These are phyloP conservation scores for Pythium brassicae DNA, from an alignment of 352 stramenopile species.

Conservation along the genomic window DNA sequence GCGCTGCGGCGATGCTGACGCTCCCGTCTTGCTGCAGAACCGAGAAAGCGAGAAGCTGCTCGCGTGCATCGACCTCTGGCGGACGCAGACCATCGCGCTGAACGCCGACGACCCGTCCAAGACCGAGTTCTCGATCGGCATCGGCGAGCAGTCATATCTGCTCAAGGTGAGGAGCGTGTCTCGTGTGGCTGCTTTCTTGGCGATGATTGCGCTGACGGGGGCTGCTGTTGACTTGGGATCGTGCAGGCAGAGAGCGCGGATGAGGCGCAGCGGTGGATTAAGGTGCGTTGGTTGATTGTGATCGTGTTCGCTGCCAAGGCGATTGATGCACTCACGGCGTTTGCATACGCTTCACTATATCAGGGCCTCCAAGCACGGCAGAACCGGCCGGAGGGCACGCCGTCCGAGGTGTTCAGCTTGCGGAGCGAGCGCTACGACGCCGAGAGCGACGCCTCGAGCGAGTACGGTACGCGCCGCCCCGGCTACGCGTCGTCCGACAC, in stretches of 20 bases:
- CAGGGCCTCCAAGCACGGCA: slow-evolving; percentile 72
- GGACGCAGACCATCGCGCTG: slow-evolving; percentile 77
- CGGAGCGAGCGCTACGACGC: slow-evolving; percentile 78
- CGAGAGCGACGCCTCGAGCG: slow-evolving; percentile 81
- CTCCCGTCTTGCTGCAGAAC: slow-evolving; percentile 31
- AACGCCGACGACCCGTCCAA: slow-evolving; percentile 43
- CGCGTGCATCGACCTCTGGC: slow-evolving; percentile 86
- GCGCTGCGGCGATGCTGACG: no score
- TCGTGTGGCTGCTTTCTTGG: background rate
- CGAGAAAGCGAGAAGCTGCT: slow-evolving; percentile 83
- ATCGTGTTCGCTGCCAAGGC: slow-evolving; percentile 6
- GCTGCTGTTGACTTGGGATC: background rate
- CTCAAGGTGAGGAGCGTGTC: slow-evolving; percentile 38
- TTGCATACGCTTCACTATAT: no score
- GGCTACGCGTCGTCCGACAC: slow-evolving; percentile 62
- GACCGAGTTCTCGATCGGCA: slow-evolving; percentile 82
- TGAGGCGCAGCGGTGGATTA: slow-evolving; percentile 55
- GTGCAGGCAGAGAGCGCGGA: slow-evolving; percentile 59
- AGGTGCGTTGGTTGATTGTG: slow-evolving; percentile 31
- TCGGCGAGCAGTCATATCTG: slow-evolving; percentile 84
- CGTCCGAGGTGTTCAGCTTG: slow-evolving; percentile 79
- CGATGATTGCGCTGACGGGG: background rate
- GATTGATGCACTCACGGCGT: background rate
- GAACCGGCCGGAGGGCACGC: slow-evolving; percentile 59
- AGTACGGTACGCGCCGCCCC: slow-evolving; percentile 48